phyloP scores from a whole-genome alignment of 331 rosid genomes.

The Malus hybrid region DNA sequence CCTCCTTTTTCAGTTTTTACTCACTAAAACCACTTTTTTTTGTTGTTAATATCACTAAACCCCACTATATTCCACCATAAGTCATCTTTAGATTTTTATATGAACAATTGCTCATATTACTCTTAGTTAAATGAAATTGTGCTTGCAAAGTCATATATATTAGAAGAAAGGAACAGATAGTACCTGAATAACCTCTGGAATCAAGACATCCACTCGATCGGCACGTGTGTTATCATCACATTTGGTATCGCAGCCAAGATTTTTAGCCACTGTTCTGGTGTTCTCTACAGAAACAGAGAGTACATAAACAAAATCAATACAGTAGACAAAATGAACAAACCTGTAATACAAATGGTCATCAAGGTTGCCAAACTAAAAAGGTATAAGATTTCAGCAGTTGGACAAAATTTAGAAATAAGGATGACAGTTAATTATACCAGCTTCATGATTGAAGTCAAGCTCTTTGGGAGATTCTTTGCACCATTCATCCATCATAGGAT shows the following conservation, averaged over 20 bases:
- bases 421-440: conserved; percentile 41
- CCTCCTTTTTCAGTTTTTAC: no score
- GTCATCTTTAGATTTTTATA: not conserved
- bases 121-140: not conserved
- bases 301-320: not conserved
- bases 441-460: conserved; percentile 88
- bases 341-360: not conserved
- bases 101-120: not conserved
- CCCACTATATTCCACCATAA: not conserved
- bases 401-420: not conserved
- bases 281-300: conserved; percentile 50
- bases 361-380: not conserved
- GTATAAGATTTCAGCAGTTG: not conserved
- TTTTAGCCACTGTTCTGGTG: conserved; percentile 79
- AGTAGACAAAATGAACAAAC: conserved; percentile 3
- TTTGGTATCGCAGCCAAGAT: conserved; percentile 71
- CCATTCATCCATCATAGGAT: conserved; percentile 99
- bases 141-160: not conserved
- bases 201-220: conserved; percentile 70
- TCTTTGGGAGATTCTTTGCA: conserved; percentile 99
- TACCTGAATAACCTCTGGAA: conserved; percentile 97
- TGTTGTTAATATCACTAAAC: no score
- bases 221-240: conserved; percentile 27
- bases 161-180: not conserved
- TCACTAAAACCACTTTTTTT: no score